Evolutionary conservation across 495 filamentous ascomycete genomes (phyloP).

Genomic region (Evernia prunastri): DNA sequence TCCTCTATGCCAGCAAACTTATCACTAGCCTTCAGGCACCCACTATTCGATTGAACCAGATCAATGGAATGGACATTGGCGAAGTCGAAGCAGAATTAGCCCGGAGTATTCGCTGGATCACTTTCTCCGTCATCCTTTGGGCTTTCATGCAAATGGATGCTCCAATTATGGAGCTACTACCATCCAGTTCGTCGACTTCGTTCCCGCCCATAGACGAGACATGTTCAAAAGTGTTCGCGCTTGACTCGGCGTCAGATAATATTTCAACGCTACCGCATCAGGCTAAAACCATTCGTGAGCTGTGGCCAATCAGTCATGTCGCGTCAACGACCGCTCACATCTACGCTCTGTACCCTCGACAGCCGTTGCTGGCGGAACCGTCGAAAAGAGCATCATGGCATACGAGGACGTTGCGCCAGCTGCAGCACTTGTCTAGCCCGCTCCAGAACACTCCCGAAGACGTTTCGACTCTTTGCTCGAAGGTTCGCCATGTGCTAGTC

Average conservation of each 20-base stretch:
- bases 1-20: conserved; percentile 19
- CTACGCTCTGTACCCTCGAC: conserved; percentile 20
- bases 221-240: conserved; percentile 14
- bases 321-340: conserved; percentile 25
- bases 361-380: conserved; percentile 3
- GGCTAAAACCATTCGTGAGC: conserved; percentile 21
- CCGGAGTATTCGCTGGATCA: conserved; percentile 25
- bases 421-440: conserved; percentile 16
- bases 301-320: conserved; percentile 26
- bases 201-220: conserved; percentile 25
- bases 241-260: conserved; percentile 25
- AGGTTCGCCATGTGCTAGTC: conserved; percentile 19
- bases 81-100: conserved; percentile 24
- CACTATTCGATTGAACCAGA: conserved; percentile 15
- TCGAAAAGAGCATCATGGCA: conserved; percentile 17
- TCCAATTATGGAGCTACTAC: conserved; percentile 19
- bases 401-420: conserved; percentile 13
- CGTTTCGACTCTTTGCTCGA: conserved; percentile 19
- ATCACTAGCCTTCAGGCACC: conserved; percentile 23
- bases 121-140: conserved; percentile 25
- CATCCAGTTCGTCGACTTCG: conserved; percentile 8
- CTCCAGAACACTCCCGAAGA: conserved; percentile 13
- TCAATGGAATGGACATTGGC: conserved; percentile 27
- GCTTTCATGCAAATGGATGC: conserved; percentile 26
- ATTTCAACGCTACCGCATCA: conserved; percentile 24